These are phyloP conservation scores for Closterium sp. DNA, from an alignment of 139 green algal genomes.

Conservation along the genomic window DNA sequence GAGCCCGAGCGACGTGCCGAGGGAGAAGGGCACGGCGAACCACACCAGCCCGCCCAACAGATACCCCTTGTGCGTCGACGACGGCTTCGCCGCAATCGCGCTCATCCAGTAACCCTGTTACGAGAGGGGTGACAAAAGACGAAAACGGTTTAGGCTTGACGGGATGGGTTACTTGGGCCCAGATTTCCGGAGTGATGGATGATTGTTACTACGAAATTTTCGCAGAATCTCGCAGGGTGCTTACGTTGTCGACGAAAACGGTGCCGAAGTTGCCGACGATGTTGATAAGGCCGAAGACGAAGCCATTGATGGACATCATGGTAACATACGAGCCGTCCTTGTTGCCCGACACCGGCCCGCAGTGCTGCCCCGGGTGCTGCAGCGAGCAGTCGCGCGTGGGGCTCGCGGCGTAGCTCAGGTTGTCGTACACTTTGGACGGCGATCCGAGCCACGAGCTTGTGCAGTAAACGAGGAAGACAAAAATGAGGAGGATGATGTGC, in stretches of 20 bases:
- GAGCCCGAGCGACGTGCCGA: constrained; percentile 87
- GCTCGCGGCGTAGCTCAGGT: constrained; percentile 55
- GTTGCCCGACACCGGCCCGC: constrained; percentile 74
- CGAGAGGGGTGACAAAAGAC: not conserved
- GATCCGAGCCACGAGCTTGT: constrained; percentile 60
- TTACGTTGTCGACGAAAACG: constrained; percentile 79
- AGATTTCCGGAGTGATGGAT: not conserved
- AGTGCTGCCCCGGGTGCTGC: constrained; percentile 35
- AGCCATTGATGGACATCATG: constrained; percentile 80
- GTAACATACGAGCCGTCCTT: constrained; percentile 82
- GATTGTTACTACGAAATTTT: not conserved
- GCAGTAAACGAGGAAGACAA: constrained; percentile 81
- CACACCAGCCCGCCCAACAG: constrained; percentile 50
- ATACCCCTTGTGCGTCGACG: constrained; percentile 69
- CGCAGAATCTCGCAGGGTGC: not conserved
- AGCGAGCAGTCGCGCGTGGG: constrained; percentile 39
- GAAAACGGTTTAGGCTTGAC: not conserved
- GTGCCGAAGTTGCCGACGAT: constrained; percentile 94
- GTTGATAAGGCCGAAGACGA: constrained; percentile 97
- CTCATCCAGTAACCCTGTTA: constrained; percentile 81
- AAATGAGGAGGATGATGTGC: constrained; percentile 81
- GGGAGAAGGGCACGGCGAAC: constrained; percentile 93
- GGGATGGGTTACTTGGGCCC: not conserved
- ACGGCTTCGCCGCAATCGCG: constrained; percentile 85
- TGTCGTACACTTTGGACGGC: constrained; percentile 69